Conservation (phyloP, 208 protist species). For the Blastocrithidia nonstop region DNA sequence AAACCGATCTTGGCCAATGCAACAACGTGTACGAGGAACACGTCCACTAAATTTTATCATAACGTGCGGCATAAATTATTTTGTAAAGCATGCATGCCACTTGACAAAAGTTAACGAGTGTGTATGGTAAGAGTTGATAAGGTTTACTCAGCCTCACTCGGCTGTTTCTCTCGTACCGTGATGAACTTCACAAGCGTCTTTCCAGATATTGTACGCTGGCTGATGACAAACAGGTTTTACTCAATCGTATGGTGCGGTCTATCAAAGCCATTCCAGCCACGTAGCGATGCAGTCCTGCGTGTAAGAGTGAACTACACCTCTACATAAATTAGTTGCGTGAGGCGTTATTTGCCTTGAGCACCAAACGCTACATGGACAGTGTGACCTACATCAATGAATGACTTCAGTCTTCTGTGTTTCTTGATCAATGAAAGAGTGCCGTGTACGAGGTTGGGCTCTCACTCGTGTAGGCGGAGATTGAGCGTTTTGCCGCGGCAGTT, state of each 20-base stretch:
- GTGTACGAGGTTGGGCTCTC: conserved; percentile 38
- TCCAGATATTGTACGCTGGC: too few species aligned
- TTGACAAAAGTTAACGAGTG: too few species aligned
- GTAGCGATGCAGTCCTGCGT: conserved; percentile 18
- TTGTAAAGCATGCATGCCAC: too few species aligned
- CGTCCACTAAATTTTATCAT: too few species aligned
- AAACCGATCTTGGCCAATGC: too few species aligned
- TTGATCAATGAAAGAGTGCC: conserved; percentile 39
- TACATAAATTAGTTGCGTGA: conserved; percentile 26
- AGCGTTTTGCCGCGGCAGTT: conserved; percentile 33
- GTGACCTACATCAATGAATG: conserved; percentile 25
- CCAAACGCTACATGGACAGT: conserved; percentile 17
- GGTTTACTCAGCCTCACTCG: too few species aligned
- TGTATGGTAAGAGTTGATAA: too few species aligned
- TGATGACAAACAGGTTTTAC: conserved; percentile 48
- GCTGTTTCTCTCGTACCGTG: too few species aligned
- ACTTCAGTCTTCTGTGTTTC: conserved; percentile 30
- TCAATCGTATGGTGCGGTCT: conserved; percentile 31
- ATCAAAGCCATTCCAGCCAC: conserved; percentile 29
- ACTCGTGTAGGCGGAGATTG: conserved; percentile 44
- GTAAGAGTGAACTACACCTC: conserved; percentile 71
- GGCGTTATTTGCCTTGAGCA: conserved; percentile 26
- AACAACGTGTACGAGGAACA: too few species aligned
- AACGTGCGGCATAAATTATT: too few species aligned
- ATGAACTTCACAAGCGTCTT: too few species aligned